Conservation (phyloP, 1,139 yeast species). For the Geotrichum macrosporum region DNA sequence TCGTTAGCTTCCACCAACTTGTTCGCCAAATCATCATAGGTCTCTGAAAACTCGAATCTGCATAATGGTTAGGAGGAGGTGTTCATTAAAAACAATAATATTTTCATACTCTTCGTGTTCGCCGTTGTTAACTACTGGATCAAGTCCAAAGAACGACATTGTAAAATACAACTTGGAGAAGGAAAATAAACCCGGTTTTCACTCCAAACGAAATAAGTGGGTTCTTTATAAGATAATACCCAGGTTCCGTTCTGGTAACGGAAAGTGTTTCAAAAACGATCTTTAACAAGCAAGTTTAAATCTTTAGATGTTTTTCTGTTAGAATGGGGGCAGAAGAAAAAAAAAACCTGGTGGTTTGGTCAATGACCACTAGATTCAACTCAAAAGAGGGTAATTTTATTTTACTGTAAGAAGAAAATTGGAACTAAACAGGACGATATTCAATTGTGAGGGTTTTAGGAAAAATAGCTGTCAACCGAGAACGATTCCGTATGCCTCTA, state of each 20-base stretch:
- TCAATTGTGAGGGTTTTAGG: too few relatives aligned
- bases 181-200: not conserved
- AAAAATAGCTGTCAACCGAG: too few relatives aligned
- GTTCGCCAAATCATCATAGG: constrained; percentile 68
- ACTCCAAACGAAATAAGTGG: not conserved
- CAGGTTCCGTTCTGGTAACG: not conserved
- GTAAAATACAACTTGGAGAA: not conserved
- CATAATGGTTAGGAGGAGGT: too few relatives aligned
- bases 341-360: too few relatives aligned
- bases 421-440: too few relatives aligned
- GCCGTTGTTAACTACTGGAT: constrained; percentile 32
- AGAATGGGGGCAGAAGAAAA: too few relatives aligned
- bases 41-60: constrained; percentile 49
- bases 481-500: too few relatives aligned
- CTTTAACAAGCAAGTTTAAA: too few relatives aligned
- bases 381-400: too few relatives aligned
- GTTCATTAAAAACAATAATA: not conserved
- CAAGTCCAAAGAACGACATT: constrained; percentile 43
- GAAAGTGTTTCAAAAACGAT: not conserved
- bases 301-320: too few relatives aligned
- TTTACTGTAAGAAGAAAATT: too few relatives aligned
- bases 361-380: too few relatives aligned
- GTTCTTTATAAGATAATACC: not conserved
- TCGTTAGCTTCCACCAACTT: constrained; percentile 68
- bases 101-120: constrained; percentile 41